Percentiles rank a stretch among this genome's conserved stretches.
Conservation (phyloP, 805 yeast species). For the Ogataea nakhonphanomensis region DNA sequence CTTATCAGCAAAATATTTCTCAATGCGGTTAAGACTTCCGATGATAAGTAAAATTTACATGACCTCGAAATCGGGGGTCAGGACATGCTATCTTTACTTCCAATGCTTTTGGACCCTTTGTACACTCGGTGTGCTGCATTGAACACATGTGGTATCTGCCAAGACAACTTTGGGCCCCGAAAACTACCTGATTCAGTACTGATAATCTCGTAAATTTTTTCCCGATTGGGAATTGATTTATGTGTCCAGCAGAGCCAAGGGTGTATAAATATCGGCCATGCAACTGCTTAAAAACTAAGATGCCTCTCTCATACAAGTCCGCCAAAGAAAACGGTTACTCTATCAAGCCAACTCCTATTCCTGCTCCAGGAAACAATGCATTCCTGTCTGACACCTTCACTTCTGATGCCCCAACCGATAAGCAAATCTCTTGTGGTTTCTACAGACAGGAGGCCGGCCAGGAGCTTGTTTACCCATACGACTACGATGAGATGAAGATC, state of each 20-base stretch:
- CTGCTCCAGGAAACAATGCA: conserved; percentile 65
- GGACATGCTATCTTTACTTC: no score
- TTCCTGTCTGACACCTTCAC: conserved; percentile 65
- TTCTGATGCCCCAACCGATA: conserved; percentile 56
- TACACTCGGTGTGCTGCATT: not conserved
- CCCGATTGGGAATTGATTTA: conserved; percentile 17
- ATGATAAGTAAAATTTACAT: not conserved
- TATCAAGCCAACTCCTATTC: conserved; percentile 54
- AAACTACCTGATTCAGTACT: no score
- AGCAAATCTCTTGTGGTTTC: conserved; percentile 65
- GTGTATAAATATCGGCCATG: conserved; percentile 8
- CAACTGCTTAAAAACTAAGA: conserved; percentile 25
- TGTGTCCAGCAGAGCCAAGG: not conserved
- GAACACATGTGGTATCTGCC: no score
- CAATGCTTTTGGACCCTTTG: not conserved
- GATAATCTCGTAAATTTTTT: conserved; percentile 9
- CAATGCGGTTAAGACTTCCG: conserved; percentile 1
- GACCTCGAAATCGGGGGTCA: no score
- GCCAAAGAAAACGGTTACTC: conserved; percentile 47
- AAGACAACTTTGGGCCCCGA: no score
- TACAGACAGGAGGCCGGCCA: conserved; percentile 67
- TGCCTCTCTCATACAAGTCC: conserved; percentile 57
- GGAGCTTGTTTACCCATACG: conserved; percentile 63
- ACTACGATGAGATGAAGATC: conserved; percentile 67
- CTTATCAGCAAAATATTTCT: conserved; percentile 3